These are phyloP conservation scores for Fraxinus angustifolia DNA, from an alignment of 305 asterid species.

Conservation along the genomic window DNA sequence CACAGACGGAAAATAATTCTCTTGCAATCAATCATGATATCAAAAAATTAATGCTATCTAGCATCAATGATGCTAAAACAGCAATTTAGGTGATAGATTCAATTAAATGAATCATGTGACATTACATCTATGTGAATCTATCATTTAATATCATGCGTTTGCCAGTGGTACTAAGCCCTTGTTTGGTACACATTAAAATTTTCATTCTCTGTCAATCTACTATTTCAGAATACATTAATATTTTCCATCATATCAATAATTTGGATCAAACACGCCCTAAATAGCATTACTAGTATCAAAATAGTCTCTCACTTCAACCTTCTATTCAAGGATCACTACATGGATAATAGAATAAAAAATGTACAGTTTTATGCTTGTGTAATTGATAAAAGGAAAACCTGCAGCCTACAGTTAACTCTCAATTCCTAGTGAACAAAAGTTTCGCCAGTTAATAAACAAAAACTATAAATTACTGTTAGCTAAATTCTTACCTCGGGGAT, in stretches of 20 bases:
- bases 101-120: too few species aligned
- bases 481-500: conserved; percentile 9
- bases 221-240: too few species aligned
- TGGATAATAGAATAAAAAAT: conserved; percentile 7
- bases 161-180: too few species aligned
- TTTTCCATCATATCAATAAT: too few species aligned
- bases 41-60: too few species aligned
- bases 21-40: neutral
- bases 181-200: too few species aligned
- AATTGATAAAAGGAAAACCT: conserved; percentile 17
- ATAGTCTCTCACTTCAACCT: neutral
- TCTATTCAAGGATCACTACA: conserved; percentile 1
- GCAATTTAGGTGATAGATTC: too few species aligned
- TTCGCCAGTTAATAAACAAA: conserved; percentile 19
- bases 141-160: too few species aligned
- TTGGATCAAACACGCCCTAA: too few species aligned
- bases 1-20: neutral
- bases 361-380: conserved; percentile 8
- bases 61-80: too few species aligned
- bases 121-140: too few species aligned
- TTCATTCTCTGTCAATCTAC: too few species aligned
- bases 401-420: conserved; percentile 10
- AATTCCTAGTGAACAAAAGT: conserved; percentile 21
- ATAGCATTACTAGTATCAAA: neutral
- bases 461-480: conserved; percentile 28